These are phyloP conservation scores for Lactarius sanguifluus DNA, from an alignment of 768 basidiomycete genomes.

Conservation along the genomic window DNA sequence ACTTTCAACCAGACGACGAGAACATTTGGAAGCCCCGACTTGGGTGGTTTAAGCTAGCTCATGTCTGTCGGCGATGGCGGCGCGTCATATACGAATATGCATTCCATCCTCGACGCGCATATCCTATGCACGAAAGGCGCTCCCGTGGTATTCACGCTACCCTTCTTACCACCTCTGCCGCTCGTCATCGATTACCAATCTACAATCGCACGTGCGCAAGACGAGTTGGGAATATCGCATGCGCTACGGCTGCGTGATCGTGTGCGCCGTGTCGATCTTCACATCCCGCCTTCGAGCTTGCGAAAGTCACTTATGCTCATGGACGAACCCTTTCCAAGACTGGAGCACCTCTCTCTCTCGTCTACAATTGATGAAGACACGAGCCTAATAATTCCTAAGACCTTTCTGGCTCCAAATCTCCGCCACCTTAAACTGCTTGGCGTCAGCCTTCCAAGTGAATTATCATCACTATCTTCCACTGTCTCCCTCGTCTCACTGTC, in stretches of 20 bases:
- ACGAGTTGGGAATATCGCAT: neutral
- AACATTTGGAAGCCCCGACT: neutral
- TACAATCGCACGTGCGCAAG: neutral
- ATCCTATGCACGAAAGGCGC: neutral
- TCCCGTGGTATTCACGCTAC: neutral
- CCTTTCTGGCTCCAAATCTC: slow-evolving; percentile 1
- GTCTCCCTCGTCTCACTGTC: neutral
- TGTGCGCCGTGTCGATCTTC: neutral
- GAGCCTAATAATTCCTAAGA: neutral
- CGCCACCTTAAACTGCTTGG: neutral
- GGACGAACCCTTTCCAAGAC: neutral
- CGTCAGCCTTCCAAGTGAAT: neutral
- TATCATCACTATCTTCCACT: neutral
- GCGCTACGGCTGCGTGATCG: slow-evolving; percentile 1
- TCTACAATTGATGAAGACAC: neutral
- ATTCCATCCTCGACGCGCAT: neutral
- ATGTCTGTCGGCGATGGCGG: neutral
- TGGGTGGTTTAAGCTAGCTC: neutral
- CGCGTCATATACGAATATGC: neutral
- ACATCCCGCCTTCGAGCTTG: neutral
- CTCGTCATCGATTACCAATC: slow-evolving; percentile 8
- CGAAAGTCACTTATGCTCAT: neutral
- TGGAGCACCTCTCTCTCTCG: neutral
- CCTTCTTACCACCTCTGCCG: slow-evolving; percentile 4
- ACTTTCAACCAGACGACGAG: neutral